A percentile compares a stretch with the other conserved stretches of the same genome.
These are phyloP conservation scores for Plasmodium vinckei DNA, from an alignment of 169 alveolate genomes.

Conservation along the genomic window DNA sequence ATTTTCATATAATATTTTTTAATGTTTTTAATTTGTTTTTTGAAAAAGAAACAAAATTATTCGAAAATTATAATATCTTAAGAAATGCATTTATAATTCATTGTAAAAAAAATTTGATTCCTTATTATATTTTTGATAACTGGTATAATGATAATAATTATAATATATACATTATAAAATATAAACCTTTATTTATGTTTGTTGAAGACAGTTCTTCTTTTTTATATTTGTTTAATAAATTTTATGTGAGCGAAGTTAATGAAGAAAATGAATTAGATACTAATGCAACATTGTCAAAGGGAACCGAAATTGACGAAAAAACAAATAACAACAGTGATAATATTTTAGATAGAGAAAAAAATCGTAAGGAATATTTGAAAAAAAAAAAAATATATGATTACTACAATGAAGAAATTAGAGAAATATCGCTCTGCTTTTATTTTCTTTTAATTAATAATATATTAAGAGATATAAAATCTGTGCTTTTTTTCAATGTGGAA, in stretches of 20 bases:
- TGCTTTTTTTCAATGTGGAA: conserved; percentile 50
- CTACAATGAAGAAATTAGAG: conserved; percentile 72
- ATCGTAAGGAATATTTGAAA: conserved; percentile 78
- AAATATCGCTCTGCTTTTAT: conserved; percentile 44
- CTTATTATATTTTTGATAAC: conserved; percentile 76
- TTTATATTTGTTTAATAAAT: conserved; percentile 77
- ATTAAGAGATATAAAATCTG: conserved; percentile 62
- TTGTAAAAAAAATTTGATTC: conserved; percentile 78
- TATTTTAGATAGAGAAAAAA: conserved; percentile 54
- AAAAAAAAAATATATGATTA: conserved; percentile 57
- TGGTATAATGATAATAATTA: conserved; percentile 81
- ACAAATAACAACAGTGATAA: conserved; percentile 24
- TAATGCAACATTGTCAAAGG: conserved; percentile 4
- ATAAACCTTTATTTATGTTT: conserved; percentile 83
- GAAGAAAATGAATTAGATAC: neutral
- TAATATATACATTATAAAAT: conserved; percentile 72
- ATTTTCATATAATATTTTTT: conserved; percentile 81
- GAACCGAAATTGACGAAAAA: conserved; percentile 12
- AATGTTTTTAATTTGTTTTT: conserved; percentile 79
- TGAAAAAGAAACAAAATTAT: conserved; percentile 57
- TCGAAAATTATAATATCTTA: conserved; percentile 56
- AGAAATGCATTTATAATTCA: conserved; percentile 82
- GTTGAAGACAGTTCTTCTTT: conserved; percentile 87
- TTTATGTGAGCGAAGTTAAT: conserved; percentile 76
- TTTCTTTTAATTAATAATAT: conserved; percentile 66